Conservation (phyloP, 768 basidiomycete species). For the Suillus tomentosus region DNA sequence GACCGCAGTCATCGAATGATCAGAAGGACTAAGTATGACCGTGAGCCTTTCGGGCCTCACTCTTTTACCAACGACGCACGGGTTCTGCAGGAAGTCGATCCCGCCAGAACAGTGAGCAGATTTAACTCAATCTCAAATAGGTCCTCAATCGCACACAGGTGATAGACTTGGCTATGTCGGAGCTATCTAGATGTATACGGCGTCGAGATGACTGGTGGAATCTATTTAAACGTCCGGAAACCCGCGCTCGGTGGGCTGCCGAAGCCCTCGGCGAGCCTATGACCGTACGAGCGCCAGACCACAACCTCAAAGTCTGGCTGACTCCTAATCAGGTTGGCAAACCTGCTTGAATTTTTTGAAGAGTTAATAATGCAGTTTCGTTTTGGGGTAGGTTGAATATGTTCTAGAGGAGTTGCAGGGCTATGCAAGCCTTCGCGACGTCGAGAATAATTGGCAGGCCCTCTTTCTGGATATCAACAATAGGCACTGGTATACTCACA, state of each 20-base stretch:
- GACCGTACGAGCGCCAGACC: slow-evolving; percentile 40
- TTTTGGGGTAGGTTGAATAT: slow-evolving; percentile 41
- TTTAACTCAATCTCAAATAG: neutral
- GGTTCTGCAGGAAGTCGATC: slow-evolving; percentile 41
- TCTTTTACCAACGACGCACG: slow-evolving; percentile 49
- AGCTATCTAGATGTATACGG: slow-evolving; percentile 47
- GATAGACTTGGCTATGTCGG: slow-evolving; percentile 50
- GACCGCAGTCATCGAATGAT: slow-evolving; percentile 5
- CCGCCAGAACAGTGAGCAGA: slow-evolving; percentile 47
- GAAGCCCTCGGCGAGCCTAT: slow-evolving; percentile 31
- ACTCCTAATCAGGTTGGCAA: slow-evolving; percentile 42
- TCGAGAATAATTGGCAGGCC: slow-evolving; percentile 39
- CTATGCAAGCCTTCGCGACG: slow-evolving; percentile 45
- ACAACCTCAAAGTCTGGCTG: slow-evolving; percentile 34
- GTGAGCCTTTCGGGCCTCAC: slow-evolving; percentile 44
- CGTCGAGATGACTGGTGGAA: slow-evolving; percentile 44
- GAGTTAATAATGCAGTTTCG: neutral
- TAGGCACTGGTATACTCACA: neutral
- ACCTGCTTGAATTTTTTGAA: slow-evolving; percentile 1
- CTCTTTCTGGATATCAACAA: neutral
- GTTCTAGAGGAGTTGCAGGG: slow-evolving; percentile 51
- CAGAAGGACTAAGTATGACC: neutral
- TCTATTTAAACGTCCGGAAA: slow-evolving; percentile 26
- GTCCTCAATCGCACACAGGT: slow-evolving; percentile 34
- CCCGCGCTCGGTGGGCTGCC: slow-evolving; percentile 35